A percentile compares a stretch with the other conserved stretches of the same genome.
Conservation (phyloP, 1,139 yeast species). For the Hansenula sp. region DNA sequence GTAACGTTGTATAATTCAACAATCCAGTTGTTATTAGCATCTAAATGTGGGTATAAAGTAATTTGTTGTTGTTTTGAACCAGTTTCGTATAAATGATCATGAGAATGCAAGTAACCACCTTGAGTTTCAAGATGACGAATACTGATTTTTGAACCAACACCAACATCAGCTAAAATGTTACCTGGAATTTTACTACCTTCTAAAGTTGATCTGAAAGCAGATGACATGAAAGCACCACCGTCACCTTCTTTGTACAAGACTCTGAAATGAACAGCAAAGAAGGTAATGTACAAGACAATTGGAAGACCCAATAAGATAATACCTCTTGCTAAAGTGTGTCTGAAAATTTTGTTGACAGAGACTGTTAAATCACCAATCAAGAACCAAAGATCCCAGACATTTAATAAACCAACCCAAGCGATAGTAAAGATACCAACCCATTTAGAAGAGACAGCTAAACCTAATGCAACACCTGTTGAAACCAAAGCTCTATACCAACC, state of each 20-base stretch:
- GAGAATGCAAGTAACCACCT: constrained; percentile 97
- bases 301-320: constrained; percentile 68
- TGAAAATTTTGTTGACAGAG: constrained; percentile 41
- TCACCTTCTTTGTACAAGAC: constrained; percentile 74
- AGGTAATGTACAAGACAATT: constrained; percentile 54
- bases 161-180: constrained; percentile 75
- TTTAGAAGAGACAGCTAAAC: constrained; percentile 84
- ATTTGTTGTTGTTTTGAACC: constrained; percentile 96
- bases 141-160: constrained; percentile 76
- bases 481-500: constrained; percentile 70
- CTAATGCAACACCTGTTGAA: constrained; percentile 77
- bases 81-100: constrained; percentile 74
- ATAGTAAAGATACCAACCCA: constrained; percentile 97
- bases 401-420: constrained; percentile 83
- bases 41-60: constrained; percentile 90
- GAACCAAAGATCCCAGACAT: constrained; percentile 81
- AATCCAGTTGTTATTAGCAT: constrained; percentile 81
- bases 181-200: constrained; percentile 67
- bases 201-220: constrained; percentile 81
- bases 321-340: constrained; percentile 57
- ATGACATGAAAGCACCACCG: constrained; percentile 84
- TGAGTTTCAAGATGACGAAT: constrained; percentile 79
- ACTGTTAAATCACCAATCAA: constrained; percentile 79
- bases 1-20: constrained; percentile 59
- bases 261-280: constrained; percentile 78